Evolutionary conservation across 176 grass and related monocot genomes (phyloP).

Genomic region (Triticum urartu): DNA sequence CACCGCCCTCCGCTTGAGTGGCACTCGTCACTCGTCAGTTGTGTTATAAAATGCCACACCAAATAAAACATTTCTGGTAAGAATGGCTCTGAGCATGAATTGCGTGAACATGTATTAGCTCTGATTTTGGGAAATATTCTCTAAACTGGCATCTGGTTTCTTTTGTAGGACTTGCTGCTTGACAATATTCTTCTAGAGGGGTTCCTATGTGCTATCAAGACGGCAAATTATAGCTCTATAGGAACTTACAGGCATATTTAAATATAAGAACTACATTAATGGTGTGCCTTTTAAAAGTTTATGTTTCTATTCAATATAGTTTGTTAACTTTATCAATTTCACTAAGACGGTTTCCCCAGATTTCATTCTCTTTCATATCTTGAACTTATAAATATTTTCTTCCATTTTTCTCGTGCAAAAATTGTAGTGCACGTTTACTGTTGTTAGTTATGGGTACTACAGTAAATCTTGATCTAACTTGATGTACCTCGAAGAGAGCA

Average conservation of each 20-base stretch:
- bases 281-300: too few species aligned
- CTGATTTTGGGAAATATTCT: neutral
- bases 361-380: neutral
- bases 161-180: neutral
- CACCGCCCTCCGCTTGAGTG: slow-evolving; percentile 40
- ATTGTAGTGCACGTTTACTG: neutral
- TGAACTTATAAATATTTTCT: neutral
- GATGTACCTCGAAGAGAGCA: too few species aligned
- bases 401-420: neutral
- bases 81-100: too few species aligned
- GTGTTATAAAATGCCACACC: too few species aligned
- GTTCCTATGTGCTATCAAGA: neutral
- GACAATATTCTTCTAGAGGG: neutral
- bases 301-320: too few species aligned
- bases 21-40: too few species aligned
- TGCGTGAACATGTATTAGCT: neutral
- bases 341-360: neutral
- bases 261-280: too few species aligned
- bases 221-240: too few species aligned
- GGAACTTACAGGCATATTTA: too few species aligned
- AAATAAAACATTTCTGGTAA: too few species aligned
- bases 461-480: too few species aligned
- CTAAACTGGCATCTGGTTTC: neutral
- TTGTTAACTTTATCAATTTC: too few species aligned
- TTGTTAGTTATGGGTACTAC: neutral